phyloP scores from a whole-genome alignment of 2,329 filamentous ascomycete genomes.

The Microcyclospora pomicola region DNA sequence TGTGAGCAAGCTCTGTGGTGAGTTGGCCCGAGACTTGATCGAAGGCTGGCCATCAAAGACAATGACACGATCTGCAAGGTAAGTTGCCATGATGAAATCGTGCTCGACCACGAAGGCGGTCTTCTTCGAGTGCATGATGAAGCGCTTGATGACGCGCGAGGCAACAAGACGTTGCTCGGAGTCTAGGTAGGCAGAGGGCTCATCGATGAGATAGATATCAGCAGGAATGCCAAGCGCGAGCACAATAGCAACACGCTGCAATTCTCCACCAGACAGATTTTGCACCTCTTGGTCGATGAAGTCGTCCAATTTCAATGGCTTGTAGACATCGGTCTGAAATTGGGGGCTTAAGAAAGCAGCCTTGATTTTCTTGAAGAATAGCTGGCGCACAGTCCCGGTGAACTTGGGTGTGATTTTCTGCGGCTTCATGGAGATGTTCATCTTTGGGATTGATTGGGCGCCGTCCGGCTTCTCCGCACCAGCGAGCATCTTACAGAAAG shows the following conservation, averaged over 20 bases:
- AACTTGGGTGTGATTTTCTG: conserved; percentile 99
- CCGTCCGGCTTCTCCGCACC: conserved; percentile 86
- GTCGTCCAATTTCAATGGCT: conserved; percentile 96
- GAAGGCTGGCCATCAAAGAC: conserved; percentile 95
- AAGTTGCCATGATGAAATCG: conserved; percentile 95
- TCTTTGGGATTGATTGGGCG: conserved; percentile 63
- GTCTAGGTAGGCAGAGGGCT: conserved; percentile 93
- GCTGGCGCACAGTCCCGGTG: conserved; percentile 85
- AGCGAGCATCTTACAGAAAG: conserved; percentile 91
- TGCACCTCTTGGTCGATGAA: conserved; percentile 99
- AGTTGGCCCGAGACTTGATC: conserved; percentile 73
- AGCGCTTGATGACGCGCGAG: conserved; percentile 94
- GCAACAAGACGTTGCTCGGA: conserved; percentile 98
- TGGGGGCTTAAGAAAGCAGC: conserved; percentile 89
- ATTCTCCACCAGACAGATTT: conserved; percentile 96
- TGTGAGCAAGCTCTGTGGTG: conserved; percentile 79
- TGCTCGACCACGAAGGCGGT: conserved; percentile 98
- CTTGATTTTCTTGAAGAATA: conserved; percentile 99
- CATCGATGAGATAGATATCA: conserved; percentile 97
- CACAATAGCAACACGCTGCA: conserved; percentile 97
- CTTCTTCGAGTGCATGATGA: conserved; percentile 99
- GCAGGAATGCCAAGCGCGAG: conserved; percentile 89
- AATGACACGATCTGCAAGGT: conserved; percentile 84
- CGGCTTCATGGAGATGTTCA: conserved; percentile 99
- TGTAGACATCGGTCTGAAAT: conserved; percentile 99